Base-by-base conservation (phyloP, 2,329 filamentous ascomycete genomes). In the Emmonsia crescens region DNA sequence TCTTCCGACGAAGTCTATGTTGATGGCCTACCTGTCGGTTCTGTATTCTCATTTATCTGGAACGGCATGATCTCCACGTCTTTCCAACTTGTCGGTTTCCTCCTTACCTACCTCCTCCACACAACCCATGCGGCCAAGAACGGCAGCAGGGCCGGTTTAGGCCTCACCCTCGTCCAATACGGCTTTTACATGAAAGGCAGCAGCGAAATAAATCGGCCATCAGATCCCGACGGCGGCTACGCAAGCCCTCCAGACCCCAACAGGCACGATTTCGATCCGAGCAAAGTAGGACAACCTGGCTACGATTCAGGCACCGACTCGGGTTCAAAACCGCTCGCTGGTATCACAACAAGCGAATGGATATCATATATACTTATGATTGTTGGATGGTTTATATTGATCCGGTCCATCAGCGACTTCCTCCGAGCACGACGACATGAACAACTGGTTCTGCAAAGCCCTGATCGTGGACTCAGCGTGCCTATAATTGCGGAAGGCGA, bases 71-170 rank as follows among this genome's bases (percentile, higher is more conserved):
- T 99, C 67, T 95, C 91, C 66, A 93, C 96, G 83, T 96, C 92
- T 51, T 97, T 99, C 81, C 90, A 96, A 75, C 84, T 97, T 65
- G 90, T 96, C 76, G 94, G 94, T 60, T 99, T 99, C 82, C 85
- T 99, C 36, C 88, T 99, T 69, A 97, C 94, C 33, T 99, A 99
- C 74, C 89, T 99, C 62, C 83, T 99, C 2, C 94, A 99, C 81
- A 97, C 94, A 36, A 96, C 93, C 8, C 94, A 99, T 75, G 94
- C 94, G 4, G 94, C 94, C 69, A 99, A 99, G 79, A 96, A 99
- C 73, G 94, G 94, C 57, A 96, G 92, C 54, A 89, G 91, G 70
- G 92, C 93, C 59, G 94, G 94, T 60, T 86, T 99, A 58, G 94
- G 94, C 64, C 90, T 99, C 68, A 96, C 92, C 0, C 83, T 99